phyloP scores from a whole-genome alignment of 2,329 filamentous ascomycete species.

The Talaromyces atroroseus region DNA sequence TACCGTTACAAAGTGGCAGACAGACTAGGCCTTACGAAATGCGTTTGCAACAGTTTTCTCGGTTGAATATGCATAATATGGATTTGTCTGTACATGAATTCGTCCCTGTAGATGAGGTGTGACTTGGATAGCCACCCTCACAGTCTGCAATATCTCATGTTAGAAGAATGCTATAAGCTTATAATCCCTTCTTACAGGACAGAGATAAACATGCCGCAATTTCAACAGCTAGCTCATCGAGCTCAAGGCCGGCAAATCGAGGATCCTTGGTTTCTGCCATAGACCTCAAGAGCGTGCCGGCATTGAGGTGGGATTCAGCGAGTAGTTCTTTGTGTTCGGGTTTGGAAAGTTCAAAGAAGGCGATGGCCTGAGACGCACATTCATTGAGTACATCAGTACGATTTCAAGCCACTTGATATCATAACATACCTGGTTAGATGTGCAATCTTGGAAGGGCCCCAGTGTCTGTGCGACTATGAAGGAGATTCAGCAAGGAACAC shows the following conservation, averaged over 20 bases:
- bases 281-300: conserved; percentile 30
- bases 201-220: conserved; percentile 40
- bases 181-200: background rate
- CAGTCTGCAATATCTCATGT: conserved; percentile 39
- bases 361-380: conserved; percentile 39
- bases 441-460: conserved; percentile 50
- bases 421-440: conserved; percentile 47
- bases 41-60: conserved; percentile 48
- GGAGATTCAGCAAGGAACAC: background rate
- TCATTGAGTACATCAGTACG: background rate
- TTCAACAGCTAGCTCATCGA: conserved; percentile 51
- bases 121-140: conserved; percentile 51
- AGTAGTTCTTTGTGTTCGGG: conserved; percentile 30
- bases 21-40: conserved; percentile 36
- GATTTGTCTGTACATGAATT: conserved; percentile 58
- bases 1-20: background rate
- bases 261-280: conserved; percentile 26
- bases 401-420: background rate
- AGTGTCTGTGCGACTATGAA: conserved; percentile 40
- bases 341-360: conserved; percentile 44
- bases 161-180: background rate
- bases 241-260: conserved; percentile 31
- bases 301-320: conserved; percentile 18
- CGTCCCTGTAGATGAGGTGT: conserved; percentile 46
- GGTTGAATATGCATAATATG: conserved; percentile 49